Conservation (phyloP, 768 basidiomycete genomes). For the Hortiboletus campestris region DNA sequence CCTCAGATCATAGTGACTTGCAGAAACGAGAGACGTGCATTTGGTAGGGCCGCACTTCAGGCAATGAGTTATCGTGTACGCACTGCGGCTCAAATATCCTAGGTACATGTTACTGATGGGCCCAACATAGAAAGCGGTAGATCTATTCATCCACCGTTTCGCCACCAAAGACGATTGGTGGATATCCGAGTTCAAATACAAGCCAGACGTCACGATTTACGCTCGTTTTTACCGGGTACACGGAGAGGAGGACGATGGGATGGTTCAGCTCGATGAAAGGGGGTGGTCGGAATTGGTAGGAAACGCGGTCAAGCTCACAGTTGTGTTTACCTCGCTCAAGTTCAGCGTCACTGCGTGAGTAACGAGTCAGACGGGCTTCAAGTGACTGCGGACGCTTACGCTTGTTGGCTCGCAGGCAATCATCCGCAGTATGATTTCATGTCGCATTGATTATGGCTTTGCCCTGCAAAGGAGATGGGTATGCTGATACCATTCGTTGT, state of each 20-base stretch:
- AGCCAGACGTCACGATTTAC: slow-evolving; percentile 35
- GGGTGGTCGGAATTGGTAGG: slow-evolving; percentile 34
- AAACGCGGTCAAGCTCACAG: slow-evolving; percentile 31
- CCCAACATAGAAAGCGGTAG: slow-evolving; percentile 26
- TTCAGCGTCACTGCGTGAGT: slow-evolving; percentile 34
- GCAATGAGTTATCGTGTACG: slow-evolving; percentile 34
- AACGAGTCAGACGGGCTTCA: neutral
- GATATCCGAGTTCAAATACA: slow-evolving; percentile 34
- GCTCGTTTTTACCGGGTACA: slow-evolving; percentile 34
- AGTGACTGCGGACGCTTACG: slow-evolving; percentile 11
- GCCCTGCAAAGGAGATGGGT: neutral
- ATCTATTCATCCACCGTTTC: slow-evolving; percentile 34
- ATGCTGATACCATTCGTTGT: neutral
- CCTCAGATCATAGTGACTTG: slow-evolving; percentile 34
- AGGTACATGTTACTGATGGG: slow-evolving; percentile 7
- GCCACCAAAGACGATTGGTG: slow-evolving; percentile 36
- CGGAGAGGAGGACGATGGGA: slow-evolving; percentile 33
- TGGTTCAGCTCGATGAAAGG: slow-evolving; percentile 32
- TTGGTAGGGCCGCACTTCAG: slow-evolving; percentile 30
- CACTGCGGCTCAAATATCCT: neutral
- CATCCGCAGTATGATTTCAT: slow-evolving; percentile 23
- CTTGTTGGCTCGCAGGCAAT: slow-evolving; percentile 18
- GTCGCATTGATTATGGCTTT: neutral
- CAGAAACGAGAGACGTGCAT: slow-evolving; percentile 30
- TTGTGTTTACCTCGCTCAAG: slow-evolving; percentile 35